These are phyloP conservation scores for Mortierella sp. DNA, from an alignment of 371 early-diverging fungal species.

Conservation along the genomic window DNA sequence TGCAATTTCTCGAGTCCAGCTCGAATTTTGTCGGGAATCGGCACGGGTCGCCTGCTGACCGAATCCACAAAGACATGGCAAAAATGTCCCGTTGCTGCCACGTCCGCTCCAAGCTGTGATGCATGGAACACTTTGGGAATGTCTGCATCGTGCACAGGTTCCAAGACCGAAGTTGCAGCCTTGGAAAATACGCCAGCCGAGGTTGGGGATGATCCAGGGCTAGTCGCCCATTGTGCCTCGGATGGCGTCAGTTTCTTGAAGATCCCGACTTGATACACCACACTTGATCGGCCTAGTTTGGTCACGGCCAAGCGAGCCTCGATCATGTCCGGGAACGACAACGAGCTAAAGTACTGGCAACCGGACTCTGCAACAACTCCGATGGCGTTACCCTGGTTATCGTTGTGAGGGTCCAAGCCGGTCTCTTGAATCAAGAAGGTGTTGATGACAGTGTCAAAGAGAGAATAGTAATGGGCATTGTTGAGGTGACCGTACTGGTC, in stretches of 20 bases:
- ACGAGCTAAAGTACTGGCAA: constrained; percentile 61
- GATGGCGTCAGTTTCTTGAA: constrained; percentile 55
- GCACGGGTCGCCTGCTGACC: constrained; percentile 37
- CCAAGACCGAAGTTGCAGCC: constrained; percentile 12
- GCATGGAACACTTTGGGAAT: constrained; percentile 13
- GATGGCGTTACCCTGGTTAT: constrained; percentile 56
- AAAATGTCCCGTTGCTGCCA: constrained; percentile 48
- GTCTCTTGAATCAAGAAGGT: constrained; percentile 64
- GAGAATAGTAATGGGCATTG: constrained; percentile 68
- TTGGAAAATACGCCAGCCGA: constrained; percentile 24
- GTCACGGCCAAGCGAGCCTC: constrained; percentile 65
- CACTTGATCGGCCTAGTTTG: constrained; percentile 65
- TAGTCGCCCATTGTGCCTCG: neutral
- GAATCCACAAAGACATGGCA: constrained; percentile 54
- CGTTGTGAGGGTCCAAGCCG: constrained; percentile 56
- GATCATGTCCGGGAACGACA: constrained; percentile 65
- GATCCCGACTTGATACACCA: constrained; percentile 70
- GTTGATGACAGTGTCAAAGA: constrained; percentile 71
- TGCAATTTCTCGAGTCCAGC: constrained; percentile 27
- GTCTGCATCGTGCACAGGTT: constrained; percentile 12
- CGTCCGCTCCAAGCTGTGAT: constrained; percentile 28
- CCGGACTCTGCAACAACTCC: constrained; percentile 66
- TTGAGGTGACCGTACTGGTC: constrained; percentile 75
- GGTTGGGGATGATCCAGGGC: constrained; percentile 5
- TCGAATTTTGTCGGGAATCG: constrained; percentile 42